These are phyloP conservation scores for Vanrija sp. DNA, from an alignment of 1,284 basidiomycete genomes.

Conservation along the genomic window DNA sequence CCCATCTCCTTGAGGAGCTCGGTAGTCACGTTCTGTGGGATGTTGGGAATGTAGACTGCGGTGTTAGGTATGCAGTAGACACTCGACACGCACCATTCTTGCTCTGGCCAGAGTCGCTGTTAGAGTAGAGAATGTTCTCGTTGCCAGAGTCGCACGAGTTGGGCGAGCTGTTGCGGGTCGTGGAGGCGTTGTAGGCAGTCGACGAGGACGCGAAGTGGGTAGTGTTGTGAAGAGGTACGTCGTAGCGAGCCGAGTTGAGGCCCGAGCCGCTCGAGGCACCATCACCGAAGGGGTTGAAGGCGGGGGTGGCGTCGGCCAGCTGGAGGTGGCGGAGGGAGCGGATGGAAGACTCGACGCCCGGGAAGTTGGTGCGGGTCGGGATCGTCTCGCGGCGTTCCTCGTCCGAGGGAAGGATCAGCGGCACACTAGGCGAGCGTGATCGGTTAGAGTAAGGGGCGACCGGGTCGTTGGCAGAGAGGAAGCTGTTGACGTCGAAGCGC, in stretches of 20 bases:
- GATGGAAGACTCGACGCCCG: background rate
- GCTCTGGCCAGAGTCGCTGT: conserved; percentile 16
- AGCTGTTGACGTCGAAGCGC: background rate
- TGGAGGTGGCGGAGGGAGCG: no score
- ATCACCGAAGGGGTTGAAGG: background rate
- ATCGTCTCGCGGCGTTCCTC: background rate
- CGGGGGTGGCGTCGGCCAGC: no score
- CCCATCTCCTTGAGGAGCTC: conserved; percentile 21
- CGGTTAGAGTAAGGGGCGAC: background rate
- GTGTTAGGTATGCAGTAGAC: no score
- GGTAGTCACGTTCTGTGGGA: conserved; percentile 16
- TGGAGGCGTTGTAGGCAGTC: no score
- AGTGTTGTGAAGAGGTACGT: no score
- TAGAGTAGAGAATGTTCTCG: no score
- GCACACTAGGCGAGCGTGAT: conserved; percentile 17
- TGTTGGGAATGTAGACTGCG: conserved; percentile 31
- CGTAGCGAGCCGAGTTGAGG: no score
- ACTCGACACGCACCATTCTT: conserved; percentile 29
- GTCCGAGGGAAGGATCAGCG: conserved; percentile 9
- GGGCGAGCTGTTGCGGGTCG: no score
- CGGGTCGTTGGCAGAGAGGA: background rate
- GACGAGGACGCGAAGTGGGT: no score
- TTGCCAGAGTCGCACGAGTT: no score
- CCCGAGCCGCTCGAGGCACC: background rate
- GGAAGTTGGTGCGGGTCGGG: background rate